Conservation (phyloP, 2,329 filamentous ascomycete species). For the Penicillium sclerotigenum region DNA sequence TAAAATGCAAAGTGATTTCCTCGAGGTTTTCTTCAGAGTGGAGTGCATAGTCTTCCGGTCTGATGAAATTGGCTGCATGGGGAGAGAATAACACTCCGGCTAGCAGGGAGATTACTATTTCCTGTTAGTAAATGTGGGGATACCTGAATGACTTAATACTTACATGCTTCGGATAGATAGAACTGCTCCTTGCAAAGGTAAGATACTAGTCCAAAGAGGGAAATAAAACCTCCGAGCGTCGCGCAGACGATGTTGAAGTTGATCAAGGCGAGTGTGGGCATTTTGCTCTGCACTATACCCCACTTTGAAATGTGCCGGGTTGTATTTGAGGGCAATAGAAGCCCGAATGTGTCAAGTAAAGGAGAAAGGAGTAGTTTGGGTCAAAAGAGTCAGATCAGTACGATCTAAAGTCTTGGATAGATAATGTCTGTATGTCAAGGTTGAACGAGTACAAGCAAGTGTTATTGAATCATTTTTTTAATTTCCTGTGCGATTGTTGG, state of each 20-base stretch:
- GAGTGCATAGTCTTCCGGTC: constrained; percentile 70
- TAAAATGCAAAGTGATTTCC: constrained; percentile 76
- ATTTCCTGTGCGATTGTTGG: constrained; percentile 4
- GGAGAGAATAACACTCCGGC: constrained; percentile 77
- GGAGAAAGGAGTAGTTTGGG: neutral
- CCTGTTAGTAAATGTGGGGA: constrained; percentile 5
- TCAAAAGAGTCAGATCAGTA: neutral
- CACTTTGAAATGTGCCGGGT: neutral
- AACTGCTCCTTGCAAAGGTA: constrained; percentile 86
- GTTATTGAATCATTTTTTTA: constrained; percentile 41
- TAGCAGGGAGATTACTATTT: constrained; percentile 74
- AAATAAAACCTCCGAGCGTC: constrained; percentile 80
- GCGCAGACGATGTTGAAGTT: constrained; percentile 85
- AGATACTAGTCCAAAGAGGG: constrained; percentile 84
- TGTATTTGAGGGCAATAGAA: neutral
- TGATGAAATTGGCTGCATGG: constrained; percentile 70
- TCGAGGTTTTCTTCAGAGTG: constrained; percentile 59
- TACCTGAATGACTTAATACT: constrained; percentile 37
- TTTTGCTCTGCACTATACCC: constrained; percentile 26
- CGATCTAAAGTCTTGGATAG: neutral
- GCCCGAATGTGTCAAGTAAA: neutral
- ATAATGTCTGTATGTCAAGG: neutral
- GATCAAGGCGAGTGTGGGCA: constrained; percentile 62
- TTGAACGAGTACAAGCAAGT: constrained; percentile 22
- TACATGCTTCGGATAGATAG: constrained; percentile 86